A percentile compares a stretch with the other conserved stretches of the same genome.
phyloP scores from a whole-genome alignment of 2,329 filamentous ascomycete genomes.

The Trematosphaeria pertusa region DNA sequence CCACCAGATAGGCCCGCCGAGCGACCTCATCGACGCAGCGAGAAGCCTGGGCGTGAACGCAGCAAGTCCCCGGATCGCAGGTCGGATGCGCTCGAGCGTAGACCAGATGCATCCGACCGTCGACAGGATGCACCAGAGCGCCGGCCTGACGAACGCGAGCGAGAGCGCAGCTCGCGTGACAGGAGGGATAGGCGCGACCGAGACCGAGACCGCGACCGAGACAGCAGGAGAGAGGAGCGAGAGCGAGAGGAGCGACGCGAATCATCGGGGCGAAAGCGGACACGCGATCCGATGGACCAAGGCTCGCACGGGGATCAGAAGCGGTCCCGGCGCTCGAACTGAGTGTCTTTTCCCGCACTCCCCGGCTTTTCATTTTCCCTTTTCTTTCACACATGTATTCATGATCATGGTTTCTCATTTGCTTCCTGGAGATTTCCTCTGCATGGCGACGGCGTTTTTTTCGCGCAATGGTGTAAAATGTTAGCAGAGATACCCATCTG shows the following conservation, averaged over 20 bases:
- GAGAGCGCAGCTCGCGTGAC: constrained; percentile 36
- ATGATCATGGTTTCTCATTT: not conserved
- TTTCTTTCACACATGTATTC: not conserved
- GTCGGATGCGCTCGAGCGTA: constrained; percentile 20
- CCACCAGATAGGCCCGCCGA: constrained; percentile 28
- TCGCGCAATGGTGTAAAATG: not conserved
- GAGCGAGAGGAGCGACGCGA: constrained; percentile 27
- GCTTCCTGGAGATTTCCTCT: not conserved
- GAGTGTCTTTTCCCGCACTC: not conserved
- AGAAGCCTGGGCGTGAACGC: constrained; percentile 23
- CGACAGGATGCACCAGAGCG: too few species aligned
- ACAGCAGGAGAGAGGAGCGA: constrained; percentile 27
- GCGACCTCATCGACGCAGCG: constrained; percentile 24
- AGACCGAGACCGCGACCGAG: constrained; percentile 31
- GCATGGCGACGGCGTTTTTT: constrained; percentile 14
- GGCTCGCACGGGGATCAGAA: constrained; percentile 12
- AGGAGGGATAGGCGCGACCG: constrained; percentile 19
- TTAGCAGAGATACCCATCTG: constrained; percentile 11
- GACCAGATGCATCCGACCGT: too few species aligned
- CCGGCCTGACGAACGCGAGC: too few species aligned
- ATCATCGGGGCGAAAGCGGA: constrained; percentile 13
- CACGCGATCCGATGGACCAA: constrained; percentile 9
- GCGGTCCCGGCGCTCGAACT: constrained; percentile 6
- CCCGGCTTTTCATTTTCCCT: not conserved
- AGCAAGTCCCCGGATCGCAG: constrained; percentile 15